Conservation (phyloP, 805 yeast genomes). For the Zygosaccharomyces bailii region DNA sequence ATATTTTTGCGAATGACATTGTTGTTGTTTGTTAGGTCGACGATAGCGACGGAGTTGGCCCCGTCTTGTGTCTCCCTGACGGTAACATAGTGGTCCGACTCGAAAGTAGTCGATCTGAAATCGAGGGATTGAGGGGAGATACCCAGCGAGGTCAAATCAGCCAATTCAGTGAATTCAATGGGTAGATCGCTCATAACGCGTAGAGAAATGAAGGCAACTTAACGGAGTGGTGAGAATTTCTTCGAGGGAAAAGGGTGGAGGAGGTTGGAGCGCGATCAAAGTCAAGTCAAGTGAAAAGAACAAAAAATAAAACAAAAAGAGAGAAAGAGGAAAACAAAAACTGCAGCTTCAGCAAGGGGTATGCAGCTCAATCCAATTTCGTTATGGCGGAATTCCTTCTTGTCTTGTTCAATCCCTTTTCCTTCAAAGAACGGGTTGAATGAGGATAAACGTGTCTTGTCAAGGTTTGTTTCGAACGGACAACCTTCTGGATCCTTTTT, state of each 20-base stretch:
- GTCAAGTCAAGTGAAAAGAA: not conserved
- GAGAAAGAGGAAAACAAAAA: not conserved
- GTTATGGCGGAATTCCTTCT: not conserved
- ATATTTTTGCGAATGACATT: constrained; percentile 83
- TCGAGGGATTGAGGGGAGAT: constrained; percentile 81
- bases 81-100: constrained; percentile 87
- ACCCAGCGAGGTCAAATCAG: constrained; percentile 82
- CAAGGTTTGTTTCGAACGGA: not conserved
- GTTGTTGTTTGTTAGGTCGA: constrained; percentile 77
- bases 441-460: not conserved
- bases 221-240: not conserved
- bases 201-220: constrained; percentile 1
- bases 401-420: constrained; percentile 1
- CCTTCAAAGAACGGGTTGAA: not conserved
- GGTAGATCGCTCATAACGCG: constrained; percentile 66
- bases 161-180: constrained; percentile 92
- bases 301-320: not conserved
- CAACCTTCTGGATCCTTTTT: not conserved
- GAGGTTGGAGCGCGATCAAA: not conserved
- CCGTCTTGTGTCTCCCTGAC: constrained; percentile 59
- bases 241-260: not conserved
- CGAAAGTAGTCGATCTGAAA: constrained; percentile 90
- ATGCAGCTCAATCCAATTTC: not conserved
- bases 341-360: not conserved
- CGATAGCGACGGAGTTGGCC: constrained; percentile 90